Percentiles rank a stretch among this genome's conserved stretches.
These are phyloP conservation scores for Allium fistulosum DNA, from an alignment of 106 monocot species.

Conservation along the genomic window DNA sequence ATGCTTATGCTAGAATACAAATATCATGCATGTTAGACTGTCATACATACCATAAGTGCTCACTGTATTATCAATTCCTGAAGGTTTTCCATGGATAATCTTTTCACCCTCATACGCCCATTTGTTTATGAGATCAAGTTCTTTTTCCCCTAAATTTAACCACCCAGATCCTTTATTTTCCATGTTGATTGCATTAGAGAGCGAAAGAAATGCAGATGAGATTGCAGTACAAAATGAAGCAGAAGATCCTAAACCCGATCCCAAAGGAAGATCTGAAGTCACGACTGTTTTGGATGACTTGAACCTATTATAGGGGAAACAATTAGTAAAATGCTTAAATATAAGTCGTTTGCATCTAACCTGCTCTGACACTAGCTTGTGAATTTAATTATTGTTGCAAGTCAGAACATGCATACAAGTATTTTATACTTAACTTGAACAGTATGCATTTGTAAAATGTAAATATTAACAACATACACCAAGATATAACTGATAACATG, in stretches of 20 bases:
- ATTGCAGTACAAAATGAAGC: slow-evolving; percentile 83
- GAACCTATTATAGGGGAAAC: slow-evolving; percentile 18
- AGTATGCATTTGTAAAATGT: no score
- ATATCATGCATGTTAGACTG: no score
- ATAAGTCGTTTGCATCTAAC: neutral
- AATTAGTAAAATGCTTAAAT: neutral
- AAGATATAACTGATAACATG: no score
- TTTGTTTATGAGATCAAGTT: slow-evolving; percentile 74
- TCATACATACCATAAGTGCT: slow-evolving; percentile 69
- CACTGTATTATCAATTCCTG: slow-evolving; percentile 91
- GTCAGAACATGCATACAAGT: no score
- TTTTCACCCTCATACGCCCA: slow-evolving; percentile 98
- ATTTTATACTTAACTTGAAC: no score
- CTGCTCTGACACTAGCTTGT: no score
- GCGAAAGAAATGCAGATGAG: slow-evolving; percentile 55
- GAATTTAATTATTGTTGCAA: no score
- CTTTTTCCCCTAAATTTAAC: slow-evolving; percentile 32
- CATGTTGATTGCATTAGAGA: slow-evolving; percentile 17
- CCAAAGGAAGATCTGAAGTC: slow-evolving; percentile 71
- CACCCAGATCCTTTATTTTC: slow-evolving; percentile 23
- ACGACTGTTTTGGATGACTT: slow-evolving; percentile 52
- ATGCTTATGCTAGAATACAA: no score
- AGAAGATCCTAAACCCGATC: slow-evolving; percentile 85
- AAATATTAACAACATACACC: no score
- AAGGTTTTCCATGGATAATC: slow-evolving; percentile 92